Conservation (phyloP, 805 yeast species). For the Saccharomycopsis fermentans region DNA sequence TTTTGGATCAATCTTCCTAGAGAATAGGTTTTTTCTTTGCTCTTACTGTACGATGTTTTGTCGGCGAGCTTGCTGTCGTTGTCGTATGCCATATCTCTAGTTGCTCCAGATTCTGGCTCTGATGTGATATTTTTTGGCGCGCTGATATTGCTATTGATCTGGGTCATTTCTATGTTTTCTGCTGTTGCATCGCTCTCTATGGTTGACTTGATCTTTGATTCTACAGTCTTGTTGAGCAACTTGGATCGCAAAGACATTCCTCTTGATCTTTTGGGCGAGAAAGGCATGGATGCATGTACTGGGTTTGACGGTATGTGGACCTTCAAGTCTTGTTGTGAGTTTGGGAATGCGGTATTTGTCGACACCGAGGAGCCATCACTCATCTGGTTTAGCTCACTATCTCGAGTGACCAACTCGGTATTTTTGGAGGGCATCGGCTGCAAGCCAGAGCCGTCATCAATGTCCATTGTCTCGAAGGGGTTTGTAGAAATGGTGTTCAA, state of each 20-base stretch:
- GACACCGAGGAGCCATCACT: too few species aligned
- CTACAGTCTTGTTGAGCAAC: conserved; percentile 13
- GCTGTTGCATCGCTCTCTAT: neutral
- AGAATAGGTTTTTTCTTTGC: conserved; percentile 14
- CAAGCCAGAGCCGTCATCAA: neutral
- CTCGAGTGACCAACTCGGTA: too few species aligned
- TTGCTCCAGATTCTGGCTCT: neutral
- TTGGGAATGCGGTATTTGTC: neutral
- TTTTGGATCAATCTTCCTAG: conserved; percentile 13
- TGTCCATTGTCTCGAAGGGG: neutral
- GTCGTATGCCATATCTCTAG: neutral
- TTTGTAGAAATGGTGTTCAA: neutral
- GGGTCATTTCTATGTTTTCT: conserved; percentile 11
- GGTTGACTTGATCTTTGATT: conserved; percentile 15
- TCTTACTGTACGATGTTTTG: neutral
- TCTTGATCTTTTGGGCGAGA: conserved; percentile 15
- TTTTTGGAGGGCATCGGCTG: too few species aligned
- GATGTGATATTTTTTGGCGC: neutral
- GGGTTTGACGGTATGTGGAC: neutral
- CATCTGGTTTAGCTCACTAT: too few species aligned
- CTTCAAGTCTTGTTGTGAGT: neutral
- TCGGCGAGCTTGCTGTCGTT: neutral
- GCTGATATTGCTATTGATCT: neutral
- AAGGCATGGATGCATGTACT: neutral
- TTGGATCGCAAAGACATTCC: conserved; percentile 17